phyloP scores from a whole-genome alignment of 2,329 filamentous ascomycete species.

The Neonectria faginata region DNA sequence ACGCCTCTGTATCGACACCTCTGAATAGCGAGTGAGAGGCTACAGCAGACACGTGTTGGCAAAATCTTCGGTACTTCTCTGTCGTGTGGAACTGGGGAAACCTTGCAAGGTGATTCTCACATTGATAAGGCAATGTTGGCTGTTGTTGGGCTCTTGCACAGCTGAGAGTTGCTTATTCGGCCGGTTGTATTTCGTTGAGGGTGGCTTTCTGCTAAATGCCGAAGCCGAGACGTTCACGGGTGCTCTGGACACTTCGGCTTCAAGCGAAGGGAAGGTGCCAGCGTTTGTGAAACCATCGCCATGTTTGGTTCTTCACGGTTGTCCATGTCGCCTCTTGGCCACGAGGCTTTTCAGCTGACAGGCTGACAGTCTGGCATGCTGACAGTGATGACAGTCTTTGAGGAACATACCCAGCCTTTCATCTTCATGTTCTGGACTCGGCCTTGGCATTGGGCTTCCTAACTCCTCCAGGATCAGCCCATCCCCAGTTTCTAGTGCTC shows the following conservation, averaged over 20 bases:
- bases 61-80: slow-evolving; percentile 15
- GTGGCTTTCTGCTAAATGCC: not conserved
- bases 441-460: not conserved
- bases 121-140: not conserved
- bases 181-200: not conserved
- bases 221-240: not conserved
- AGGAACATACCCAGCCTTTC: not conserved
- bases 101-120: not conserved
- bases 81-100: slow-evolving; percentile 20
- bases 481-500: not conserved
- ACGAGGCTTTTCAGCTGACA: not conserved
- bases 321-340: no score
- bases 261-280: not conserved
- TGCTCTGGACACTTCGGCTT: not conserved
- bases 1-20: not conserved
- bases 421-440: slow-evolving; percentile 4
- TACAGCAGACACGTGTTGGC: slow-evolving; percentile 4
- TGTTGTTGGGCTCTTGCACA: not conserved
- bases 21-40: not conserved
- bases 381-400: not conserved
- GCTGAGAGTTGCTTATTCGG: not conserved
- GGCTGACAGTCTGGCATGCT: not conserved
- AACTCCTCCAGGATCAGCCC: not conserved
- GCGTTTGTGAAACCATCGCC: not conserved
- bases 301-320: not conserved